Percentiles rank a stretch among this genome's conserved stretches.
Evolutionary conservation across 129 eudicot species (phyloP).

Genomic region (Centrapalus pauciflorus): DNA sequence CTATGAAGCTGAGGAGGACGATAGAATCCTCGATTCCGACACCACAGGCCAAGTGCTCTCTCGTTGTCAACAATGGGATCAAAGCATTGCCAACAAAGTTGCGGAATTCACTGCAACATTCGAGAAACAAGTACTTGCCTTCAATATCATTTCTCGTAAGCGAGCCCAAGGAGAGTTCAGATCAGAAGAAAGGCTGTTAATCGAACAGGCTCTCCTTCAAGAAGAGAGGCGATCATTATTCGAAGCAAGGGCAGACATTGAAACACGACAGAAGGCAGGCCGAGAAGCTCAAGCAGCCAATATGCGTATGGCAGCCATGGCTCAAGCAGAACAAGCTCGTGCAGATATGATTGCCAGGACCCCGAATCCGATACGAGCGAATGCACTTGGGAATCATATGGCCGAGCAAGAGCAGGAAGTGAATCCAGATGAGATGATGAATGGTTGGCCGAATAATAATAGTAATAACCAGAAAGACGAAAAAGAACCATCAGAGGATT

Average conservation of each 20-base stretch:
- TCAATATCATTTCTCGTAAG: conserved; percentile 32
- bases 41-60: conserved; percentile 33
- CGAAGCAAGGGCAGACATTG: conserved; percentile 65
- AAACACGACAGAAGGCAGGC: conserved; percentile 78
- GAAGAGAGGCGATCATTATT: conserved; percentile 56
- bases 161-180: conserved; percentile 32
- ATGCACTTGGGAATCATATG: conserved; percentile 32
- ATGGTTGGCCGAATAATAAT: conserved; percentile 20
- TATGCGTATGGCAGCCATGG: conserved; percentile 38
- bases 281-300: conserved; percentile 45
- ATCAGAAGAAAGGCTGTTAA: conserved; percentile 28
- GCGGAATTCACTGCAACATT: conserved; percentile 37
- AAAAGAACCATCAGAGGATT: conserved; percentile 40
- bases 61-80: conserved; percentile 60
- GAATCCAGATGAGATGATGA: conserved; percentile 36
- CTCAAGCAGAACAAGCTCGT: conserved; percentile 31
- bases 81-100: conserved; percentile 51
- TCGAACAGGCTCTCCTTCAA: conserved; percentile 53
- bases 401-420: conserved; percentile 28
- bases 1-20: conserved; percentile 51
- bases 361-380: conserved; percentile 35
- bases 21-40: conserved; percentile 37
- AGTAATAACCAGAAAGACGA: conserved; percentile 38
- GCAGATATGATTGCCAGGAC: conserved; percentile 38
- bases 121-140: conserved; percentile 36